phyloP scores from a whole-genome alignment of 495 filamentous ascomycete species.

The Podospora sp. region DNA sequence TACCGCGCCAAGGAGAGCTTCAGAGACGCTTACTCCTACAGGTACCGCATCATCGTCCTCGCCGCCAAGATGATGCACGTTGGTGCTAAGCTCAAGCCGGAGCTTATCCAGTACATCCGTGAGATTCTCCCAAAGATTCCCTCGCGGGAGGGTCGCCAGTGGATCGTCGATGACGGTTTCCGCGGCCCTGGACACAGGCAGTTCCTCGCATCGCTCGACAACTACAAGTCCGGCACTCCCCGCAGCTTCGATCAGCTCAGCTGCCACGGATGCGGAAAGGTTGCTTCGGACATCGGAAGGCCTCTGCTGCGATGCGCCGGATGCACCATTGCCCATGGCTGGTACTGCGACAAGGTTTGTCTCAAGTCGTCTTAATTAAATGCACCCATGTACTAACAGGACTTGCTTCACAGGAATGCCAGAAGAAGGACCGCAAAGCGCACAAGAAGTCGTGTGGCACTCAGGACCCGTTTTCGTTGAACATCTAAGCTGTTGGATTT shows the following conservation, averaged over 20 bases:
- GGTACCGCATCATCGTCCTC: slow-evolving; percentile 25
- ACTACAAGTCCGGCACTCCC: slow-evolving; percentile 19
- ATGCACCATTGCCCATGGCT: slow-evolving; percentile 7
- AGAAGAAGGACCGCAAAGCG: not conserved
- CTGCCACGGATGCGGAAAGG: slow-evolving; percentile 24
- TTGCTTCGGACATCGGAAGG: slow-evolving; percentile 13
- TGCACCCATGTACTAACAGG: not conserved
- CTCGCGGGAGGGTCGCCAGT: slow-evolving; percentile 10
- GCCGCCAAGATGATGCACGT: slow-evolving; percentile 25
- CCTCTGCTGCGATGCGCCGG: slow-evolving; percentile 14
- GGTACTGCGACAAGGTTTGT: slow-evolving; percentile 27
- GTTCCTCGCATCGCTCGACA: slow-evolving; percentile 26
- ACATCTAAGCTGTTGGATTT: not conserved
- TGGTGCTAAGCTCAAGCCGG: slow-evolving; percentile 24
- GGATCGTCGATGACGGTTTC: slow-evolving; percentile 20
- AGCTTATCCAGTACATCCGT: slow-evolving; percentile 21
- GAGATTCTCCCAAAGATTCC: slow-evolving; percentile 11
- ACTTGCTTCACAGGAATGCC: slow-evolving; percentile 9
- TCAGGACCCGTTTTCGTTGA: not conserved
- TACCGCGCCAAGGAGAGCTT: not conserved
- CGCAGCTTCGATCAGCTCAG: slow-evolving; percentile 22
- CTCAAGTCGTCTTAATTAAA: not conserved
- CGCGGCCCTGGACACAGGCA: slow-evolving; percentile 25
- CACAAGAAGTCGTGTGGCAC: slow-evolving; percentile 8
- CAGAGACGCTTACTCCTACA: not conserved